phyloP scores from a whole-genome alignment of 768 basidiomycete genomes.

The Kwoniella pini region DNA sequence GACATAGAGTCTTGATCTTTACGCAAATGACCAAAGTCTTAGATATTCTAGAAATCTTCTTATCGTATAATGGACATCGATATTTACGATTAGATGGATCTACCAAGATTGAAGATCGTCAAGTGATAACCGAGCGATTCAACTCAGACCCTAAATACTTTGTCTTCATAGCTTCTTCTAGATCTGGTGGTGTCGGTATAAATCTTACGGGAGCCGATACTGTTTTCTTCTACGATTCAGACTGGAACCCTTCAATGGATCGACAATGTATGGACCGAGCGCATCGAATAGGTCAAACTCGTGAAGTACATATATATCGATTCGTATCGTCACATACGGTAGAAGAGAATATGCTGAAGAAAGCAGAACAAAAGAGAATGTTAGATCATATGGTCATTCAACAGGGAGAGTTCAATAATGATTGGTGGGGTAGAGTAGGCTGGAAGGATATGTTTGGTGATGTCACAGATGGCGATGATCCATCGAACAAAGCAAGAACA shows the following conservation, averaged over 20 bases:
- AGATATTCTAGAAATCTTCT: slow-evolving; percentile 89
- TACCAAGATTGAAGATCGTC: slow-evolving; percentile 89
- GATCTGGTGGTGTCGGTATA: slow-evolving; percentile 75
- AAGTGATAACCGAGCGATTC: slow-evolving; percentile 58
- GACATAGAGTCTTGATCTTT: slow-evolving; percentile 89
- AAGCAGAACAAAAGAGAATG: slow-evolving; percentile 95
- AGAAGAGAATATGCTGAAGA: slow-evolving; percentile 92
- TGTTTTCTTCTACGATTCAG: slow-evolving; percentile 58
- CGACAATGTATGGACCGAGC: slow-evolving; percentile 58
- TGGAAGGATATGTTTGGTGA: slow-evolving; percentile 83
- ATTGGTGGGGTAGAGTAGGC: slow-evolving; percentile 60
- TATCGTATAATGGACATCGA: slow-evolving; percentile 88
- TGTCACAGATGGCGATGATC: slow-evolving; percentile 58
- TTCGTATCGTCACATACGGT: slow-evolving; percentile 74
- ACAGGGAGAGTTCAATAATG: slow-evolving; percentile 73
- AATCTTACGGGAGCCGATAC: slow-evolving; percentile 63
- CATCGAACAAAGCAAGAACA: slow-evolving; percentile 7
- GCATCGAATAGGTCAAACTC: slow-evolving; percentile 55
- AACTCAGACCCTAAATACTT: slow-evolving; percentile 57
- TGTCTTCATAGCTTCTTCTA: slow-evolving; percentile 57
- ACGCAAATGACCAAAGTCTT: slow-evolving; percentile 95
- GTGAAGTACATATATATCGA: slow-evolving; percentile 85
- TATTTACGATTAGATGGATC: slow-evolving; percentile 93
- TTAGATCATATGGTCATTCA: slow-evolving; percentile 90
- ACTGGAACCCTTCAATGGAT: slow-evolving; percentile 58